phyloP scores from a whole-genome alignment of 768 basidiomycete species.

The Sutorius australiensis region DNA sequence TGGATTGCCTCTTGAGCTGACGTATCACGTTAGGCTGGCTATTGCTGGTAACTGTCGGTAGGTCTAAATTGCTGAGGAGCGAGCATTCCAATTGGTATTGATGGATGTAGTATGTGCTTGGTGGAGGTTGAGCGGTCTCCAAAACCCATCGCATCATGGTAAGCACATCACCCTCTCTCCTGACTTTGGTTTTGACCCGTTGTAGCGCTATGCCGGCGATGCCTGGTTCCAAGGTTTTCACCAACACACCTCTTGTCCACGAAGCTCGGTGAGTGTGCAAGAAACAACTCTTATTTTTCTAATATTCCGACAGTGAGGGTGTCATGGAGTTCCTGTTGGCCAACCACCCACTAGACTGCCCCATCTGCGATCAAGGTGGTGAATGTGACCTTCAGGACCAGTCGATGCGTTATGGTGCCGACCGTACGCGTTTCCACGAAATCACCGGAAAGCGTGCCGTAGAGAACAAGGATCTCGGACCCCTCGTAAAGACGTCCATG shows the following conservation, averaged over 20 bases:
- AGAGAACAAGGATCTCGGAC: conserved; percentile 97
- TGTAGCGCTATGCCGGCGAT: conserved; percentile 94
- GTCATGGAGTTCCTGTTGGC: conserved; percentile 99
- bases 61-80: conserved; percentile 26
- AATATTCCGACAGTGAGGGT: conserved; percentile 62
- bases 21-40: conserved; percentile 58
- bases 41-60: conserved; percentile 98
- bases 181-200: background rate
- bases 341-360: conserved; percentile 98
- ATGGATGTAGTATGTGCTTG: conserved; percentile 79
- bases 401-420: conserved; percentile 98
- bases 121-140: conserved; percentile 96
- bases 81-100: conserved; percentile 6
- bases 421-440: conserved; percentile 97
- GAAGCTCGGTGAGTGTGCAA: conserved; percentile 63
- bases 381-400: conserved; percentile 99
- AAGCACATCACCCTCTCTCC: conserved; percentile 16
- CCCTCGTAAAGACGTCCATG: conserved; percentile 98
- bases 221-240: conserved; percentile 89
- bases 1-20: conserved; percentile 1
- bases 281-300: conserved; percentile 1
- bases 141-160: conserved; percentile 95
- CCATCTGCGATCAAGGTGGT: conserved; percentile 97
- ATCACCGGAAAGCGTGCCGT: conserved; percentile 97
- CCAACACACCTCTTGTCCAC: conserved; percentile 87